Percentiles rank a stretch among this genome's conserved stretches.
Evolutionary conservation across 139 green algal genomes (phyloP).

Genomic region (Picochlorum costavermella): DNA sequence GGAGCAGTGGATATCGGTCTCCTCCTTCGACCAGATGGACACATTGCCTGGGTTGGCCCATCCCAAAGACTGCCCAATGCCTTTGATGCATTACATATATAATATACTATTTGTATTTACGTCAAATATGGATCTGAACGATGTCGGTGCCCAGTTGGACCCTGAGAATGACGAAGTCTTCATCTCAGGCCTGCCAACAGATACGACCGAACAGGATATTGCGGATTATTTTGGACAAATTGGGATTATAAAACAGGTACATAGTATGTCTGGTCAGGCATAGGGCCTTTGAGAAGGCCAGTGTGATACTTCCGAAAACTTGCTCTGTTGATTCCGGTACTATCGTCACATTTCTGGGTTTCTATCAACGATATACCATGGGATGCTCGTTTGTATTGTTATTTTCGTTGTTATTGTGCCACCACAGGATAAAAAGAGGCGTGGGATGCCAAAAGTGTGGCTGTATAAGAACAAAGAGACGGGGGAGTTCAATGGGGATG

Average conservation of each 20-base stretch:
- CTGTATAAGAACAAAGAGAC: constrained; percentile 62
- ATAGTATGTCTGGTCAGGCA: neutral
- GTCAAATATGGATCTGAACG: neutral
- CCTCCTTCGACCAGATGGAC: constrained; percentile 73
- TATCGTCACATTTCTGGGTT: too few species aligned
- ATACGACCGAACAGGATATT: constrained; percentile 55
- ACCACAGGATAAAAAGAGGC: constrained; percentile 9
- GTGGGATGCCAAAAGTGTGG: constrained; percentile 29
- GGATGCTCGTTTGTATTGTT: neutral
- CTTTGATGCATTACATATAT: neutral
- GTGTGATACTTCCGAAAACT: too few species aligned
- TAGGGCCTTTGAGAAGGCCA: too few species aligned
- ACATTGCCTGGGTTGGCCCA: constrained; percentile 54
- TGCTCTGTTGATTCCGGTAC: too few species aligned
- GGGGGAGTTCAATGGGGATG: constrained; percentile 72
- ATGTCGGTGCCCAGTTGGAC: neutral
- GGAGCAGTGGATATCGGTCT: constrained; percentile 25
- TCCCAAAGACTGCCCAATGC: neutral
- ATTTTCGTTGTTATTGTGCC: neutral
- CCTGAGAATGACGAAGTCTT: constrained; percentile 58
- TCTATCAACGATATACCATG: too few species aligned
- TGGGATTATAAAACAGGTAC: constrained; percentile 45
- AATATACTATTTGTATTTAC: too few species aligned
- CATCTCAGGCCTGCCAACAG: constrained; percentile 47
- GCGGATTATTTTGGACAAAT: constrained; percentile 74